These are phyloP conservation scores for Tephrocybe sp. DNA, from an alignment of 768 basidiomycete genomes.

Conservation along the genomic window DNA sequence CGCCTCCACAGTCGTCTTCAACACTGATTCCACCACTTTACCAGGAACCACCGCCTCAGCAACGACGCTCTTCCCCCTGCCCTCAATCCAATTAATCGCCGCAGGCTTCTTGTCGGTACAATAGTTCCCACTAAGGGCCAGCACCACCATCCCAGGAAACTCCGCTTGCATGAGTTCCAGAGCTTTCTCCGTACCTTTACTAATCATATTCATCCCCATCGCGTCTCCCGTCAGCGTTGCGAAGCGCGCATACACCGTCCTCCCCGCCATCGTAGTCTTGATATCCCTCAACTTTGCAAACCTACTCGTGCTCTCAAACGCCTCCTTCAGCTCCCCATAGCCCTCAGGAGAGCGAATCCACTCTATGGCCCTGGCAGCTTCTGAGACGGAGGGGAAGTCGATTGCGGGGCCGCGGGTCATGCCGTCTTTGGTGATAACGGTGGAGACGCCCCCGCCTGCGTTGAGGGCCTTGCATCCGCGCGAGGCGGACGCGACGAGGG, in stretches of 20 bases:
- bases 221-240: conserved; percentile 95
- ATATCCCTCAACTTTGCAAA: conserved; percentile 85
- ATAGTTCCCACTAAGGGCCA: conserved; percentile 95
- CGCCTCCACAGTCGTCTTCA: conserved; percentile 93
- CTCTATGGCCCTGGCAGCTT: conserved; percentile 79
- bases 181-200: conserved; percentile 95
- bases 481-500: conserved; percentile 94
- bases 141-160: conserved; percentile 89
- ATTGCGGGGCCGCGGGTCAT: conserved; percentile 99
- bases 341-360: conserved; percentile 89
- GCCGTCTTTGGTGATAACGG: conserved; percentile 86
- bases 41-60: conserved; percentile 94
- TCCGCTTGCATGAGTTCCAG: conserved; percentile 71
- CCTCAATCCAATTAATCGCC: conserved; percentile 99
- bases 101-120: conserved; percentile 99
- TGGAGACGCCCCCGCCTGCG: conserved; percentile 91
- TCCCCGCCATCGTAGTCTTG: conserved; percentile 89
- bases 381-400: conserved; percentile 80
- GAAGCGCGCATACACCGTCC: conserved; percentile 91
- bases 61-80: conserved; percentile 95
- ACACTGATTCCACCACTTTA: conserved; percentile 78
- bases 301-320: conserved; percentile 93
- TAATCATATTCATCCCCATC: conserved; percentile 99
- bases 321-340: conserved; percentile 66
- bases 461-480: conserved; percentile 98